Evolutionary conservation across 1,284 basidiomycete genomes (phyloP), one percentile per base, ranked within the genome.

Genomic region (Testicularia cyperi): DNA sequence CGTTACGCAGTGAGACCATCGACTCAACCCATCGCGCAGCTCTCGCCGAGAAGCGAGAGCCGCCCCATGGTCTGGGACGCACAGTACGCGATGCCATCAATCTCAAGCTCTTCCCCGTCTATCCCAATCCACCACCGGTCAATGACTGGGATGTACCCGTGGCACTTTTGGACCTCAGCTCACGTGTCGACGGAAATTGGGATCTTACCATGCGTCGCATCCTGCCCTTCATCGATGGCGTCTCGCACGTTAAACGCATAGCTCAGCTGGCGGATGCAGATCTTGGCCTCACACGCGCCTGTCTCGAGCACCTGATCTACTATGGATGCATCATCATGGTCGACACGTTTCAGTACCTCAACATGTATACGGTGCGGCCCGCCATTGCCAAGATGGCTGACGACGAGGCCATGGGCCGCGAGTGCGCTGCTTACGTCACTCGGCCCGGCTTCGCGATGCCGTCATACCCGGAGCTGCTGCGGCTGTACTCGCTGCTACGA

Each of bases 111-210:
- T 92, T 97, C 56, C 95, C 90, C 0, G 94, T 92, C 77, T 96
- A 92, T 69, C 88, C 92, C 4, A 97, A 97, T 70, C 95, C 95
- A 8, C 85, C 88, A 0, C 80, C 83, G 1, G 88, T 96, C 18
- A 83, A 87, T 56, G 90, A 96, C 70, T 98, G 94, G 92, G 86
- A 90, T 78, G 95, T 98, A 0, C 95, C 94, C 1, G 81, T 98
- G 9, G 85, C 91, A 0, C 81, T 98, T 7, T 88, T 95, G 46
- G 87, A 90, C 66, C 80, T 98, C 25, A 80, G 83, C 1, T 87
- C 84, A 57, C 81, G 90, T 45, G 83, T 87, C 35, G 89, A 94
- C 64, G 85, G 85, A 23, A 94, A 92, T 67, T 98, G 95, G 94
- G 95, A 98, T 78, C 81, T 98, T 39, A 96, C 95, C 0, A 88